These are phyloP conservation scores for Nannizziopsis arthrosporioides DNA, from an alignment of 2,329 filamentous ascomycete genomes.

Conservation along the genomic window DNA sequence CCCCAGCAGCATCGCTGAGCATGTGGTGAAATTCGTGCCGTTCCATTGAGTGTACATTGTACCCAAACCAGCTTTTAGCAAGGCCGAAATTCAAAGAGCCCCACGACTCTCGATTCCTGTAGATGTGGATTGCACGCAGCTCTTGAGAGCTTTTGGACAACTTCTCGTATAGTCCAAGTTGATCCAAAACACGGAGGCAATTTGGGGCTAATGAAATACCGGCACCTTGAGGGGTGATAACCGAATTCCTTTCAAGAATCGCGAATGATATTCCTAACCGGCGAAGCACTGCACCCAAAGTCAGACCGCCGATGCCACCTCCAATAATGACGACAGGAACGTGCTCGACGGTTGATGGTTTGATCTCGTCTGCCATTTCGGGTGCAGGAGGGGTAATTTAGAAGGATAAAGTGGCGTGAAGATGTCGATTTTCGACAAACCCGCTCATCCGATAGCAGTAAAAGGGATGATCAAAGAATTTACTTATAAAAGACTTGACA, in stretches of 20 bases:
- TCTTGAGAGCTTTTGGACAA: constrained; percentile 3
- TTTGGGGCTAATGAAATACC: constrained; percentile 11
- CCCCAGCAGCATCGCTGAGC: constrained; percentile 8
- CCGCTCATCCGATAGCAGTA: too few species aligned
- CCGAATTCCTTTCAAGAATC: constrained; percentile 3
- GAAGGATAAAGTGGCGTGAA: too few species aligned
- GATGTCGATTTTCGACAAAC: too few species aligned
- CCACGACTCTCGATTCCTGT: constrained; percentile 10
- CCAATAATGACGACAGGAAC: constrained; percentile 7
- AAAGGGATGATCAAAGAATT: too few species aligned
- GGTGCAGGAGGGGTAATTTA: too few species aligned
- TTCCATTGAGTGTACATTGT: constrained; percentile 9
- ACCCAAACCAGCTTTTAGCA: constrained; percentile 8
- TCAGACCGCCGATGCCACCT: constrained; percentile 10
- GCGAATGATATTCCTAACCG: constrained; percentile 9
- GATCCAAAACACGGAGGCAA: constrained; percentile 9
- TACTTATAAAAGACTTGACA: too few species aligned
- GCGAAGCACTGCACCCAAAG: constrained; percentile 6
- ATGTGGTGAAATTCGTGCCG: constrained; percentile 10
- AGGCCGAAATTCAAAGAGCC: constrained; percentile 7
- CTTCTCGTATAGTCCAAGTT: constrained; percentile 9
- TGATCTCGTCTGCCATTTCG: too few species aligned
- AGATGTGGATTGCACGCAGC: constrained; percentile 6
- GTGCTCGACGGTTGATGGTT: background rate
- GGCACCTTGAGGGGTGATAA: constrained; percentile 10